Evolutionary conservation across 108 stramenopile species (phyloP).

Genomic region (Fragilaria crotonensis): DNA sequence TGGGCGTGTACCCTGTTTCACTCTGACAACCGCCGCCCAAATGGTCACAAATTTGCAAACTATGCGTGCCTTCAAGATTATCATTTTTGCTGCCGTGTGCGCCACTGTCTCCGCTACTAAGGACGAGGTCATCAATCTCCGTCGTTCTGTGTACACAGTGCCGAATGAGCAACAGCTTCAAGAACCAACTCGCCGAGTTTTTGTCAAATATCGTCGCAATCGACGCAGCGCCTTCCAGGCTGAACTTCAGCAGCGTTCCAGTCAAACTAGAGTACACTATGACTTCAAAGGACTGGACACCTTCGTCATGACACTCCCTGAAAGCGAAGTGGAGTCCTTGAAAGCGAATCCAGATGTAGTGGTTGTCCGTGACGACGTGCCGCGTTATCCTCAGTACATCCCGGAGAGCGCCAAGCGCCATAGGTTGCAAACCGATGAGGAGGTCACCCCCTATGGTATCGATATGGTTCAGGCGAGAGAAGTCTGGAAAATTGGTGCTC

Average conservation of each 20-base stretch:
- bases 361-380: neutral
- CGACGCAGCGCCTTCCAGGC: neutral
- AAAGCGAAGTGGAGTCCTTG: neutral
- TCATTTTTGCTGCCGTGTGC: too few relatives aligned
- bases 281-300: neutral
- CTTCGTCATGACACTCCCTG: neutral
- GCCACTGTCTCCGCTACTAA: too few relatives aligned
- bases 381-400: neutral
- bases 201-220: neutral
- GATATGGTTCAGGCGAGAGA: conserved; percentile 15
- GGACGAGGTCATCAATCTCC: too few relatives aligned
- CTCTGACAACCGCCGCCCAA: too few relatives aligned
- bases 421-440: neutral
- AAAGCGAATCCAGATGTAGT: neutral
- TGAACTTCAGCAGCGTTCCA: neutral
- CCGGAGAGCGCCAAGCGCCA: neutral
- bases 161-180: too few relatives aligned
- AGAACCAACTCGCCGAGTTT: too few relatives aligned
- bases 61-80: too few relatives aligned
- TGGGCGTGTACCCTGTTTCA: too few relatives aligned
- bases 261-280: neutral
- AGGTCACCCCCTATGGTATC: conserved; percentile 14
- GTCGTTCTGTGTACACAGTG: too few relatives aligned
- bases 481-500: neutral
- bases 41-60: too few relatives aligned